These are phyloP conservation scores for Mycosphaerelloides madeirae DNA, from an alignment of 2,329 filamentous ascomycete species.

Conservation along the genomic window DNA sequence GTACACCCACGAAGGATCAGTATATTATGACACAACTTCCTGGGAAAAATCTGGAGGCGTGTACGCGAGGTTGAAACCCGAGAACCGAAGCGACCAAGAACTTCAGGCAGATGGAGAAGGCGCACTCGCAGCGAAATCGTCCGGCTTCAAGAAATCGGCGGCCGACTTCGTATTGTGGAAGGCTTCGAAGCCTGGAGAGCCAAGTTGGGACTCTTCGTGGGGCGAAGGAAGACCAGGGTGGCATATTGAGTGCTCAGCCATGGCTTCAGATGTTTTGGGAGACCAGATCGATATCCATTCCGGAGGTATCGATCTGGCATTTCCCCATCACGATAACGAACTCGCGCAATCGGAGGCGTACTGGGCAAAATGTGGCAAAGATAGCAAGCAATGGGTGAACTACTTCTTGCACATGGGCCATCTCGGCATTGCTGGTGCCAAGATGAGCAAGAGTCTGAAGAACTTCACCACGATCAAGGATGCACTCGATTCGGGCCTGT, in stretches of 20 bases:
- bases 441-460: conserved; percentile 95
- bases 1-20: conserved; percentile 66
- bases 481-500: conserved; percentile 63
- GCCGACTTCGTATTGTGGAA: conserved; percentile 95
- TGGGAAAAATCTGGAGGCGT: conserved; percentile 81
- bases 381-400: conserved; percentile 71
- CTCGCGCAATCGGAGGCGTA: conserved; percentile 87
- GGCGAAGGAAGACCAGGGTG: conserved; percentile 83
- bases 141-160: conserved; percentile 64
- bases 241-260: conserved; percentile 96
- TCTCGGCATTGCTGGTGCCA: conserved; percentile 78
- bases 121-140: conserved; percentile 55
- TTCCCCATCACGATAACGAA: conserved; percentile 92
- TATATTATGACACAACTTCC: conserved; percentile 86
- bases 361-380: conserved; percentile 49
- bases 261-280: conserved; percentile 87
- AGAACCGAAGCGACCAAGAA: conserved; percentile 76
- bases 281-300: conserved; percentile 87
- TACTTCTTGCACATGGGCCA: conserved; percentile 97
- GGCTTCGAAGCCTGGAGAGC: conserved; percentile 83
- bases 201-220: conserved; percentile 84
- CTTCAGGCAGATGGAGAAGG: conserved; percentile 88
- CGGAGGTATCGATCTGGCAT: conserved; percentile 83
- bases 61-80: conserved; percentile 80
- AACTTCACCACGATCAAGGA: conserved; percentile 93